A percentile compares a stretch with the other conserved stretches of the same genome.
Evolutionary conservation across 169 alveolate species (phyloP).

Genomic region (Plasmodium gaboni): DNA sequence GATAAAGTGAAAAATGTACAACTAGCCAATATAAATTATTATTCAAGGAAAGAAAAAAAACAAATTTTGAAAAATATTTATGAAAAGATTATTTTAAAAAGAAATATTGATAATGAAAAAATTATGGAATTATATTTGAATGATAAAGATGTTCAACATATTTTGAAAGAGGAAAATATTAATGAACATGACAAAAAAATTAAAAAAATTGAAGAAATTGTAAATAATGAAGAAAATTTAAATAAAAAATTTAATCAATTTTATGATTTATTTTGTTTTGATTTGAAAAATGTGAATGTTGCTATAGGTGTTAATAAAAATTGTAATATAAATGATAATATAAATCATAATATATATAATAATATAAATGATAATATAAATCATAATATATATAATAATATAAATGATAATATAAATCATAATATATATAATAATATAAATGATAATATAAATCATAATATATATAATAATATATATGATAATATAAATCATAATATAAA

Average conservation of each 20-base stretch:
- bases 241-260: slow-evolving; percentile 58
- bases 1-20: not conserved
- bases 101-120: slow-evolving; percentile 16
- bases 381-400: too few relatives aligned
- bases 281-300: slow-evolving; percentile 36
- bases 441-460: too few relatives aligned
- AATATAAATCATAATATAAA: too few relatives aligned
- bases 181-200: slow-evolving; percentile 29
- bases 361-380: too few relatives aligned
- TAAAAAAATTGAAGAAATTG: slow-evolving; percentile 25
- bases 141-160: slow-evolving; percentile 44
- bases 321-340: not conserved
- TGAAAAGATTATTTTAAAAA: slow-evolving; percentile 46
- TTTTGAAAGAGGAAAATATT: slow-evolving; percentile 56
- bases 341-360: too few relatives aligned
- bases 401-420: too few relatives aligned
- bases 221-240: slow-evolving; percentile 52
- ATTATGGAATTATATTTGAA: slow-evolving; percentile 26
- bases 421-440: too few relatives aligned
- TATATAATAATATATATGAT: too few relatives aligned
- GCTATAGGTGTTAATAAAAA: not conserved
- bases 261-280: slow-evolving; percentile 50
- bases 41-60: slow-evolving; percentile 64
- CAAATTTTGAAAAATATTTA: slow-evolving; percentile 35
- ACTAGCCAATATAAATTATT: slow-evolving; percentile 33